Percentiles rank a stretch among this genome's conserved stretches.
Conservation (phyloP, 805 yeast genomes). For the Ogataea naganishii region DNA sequence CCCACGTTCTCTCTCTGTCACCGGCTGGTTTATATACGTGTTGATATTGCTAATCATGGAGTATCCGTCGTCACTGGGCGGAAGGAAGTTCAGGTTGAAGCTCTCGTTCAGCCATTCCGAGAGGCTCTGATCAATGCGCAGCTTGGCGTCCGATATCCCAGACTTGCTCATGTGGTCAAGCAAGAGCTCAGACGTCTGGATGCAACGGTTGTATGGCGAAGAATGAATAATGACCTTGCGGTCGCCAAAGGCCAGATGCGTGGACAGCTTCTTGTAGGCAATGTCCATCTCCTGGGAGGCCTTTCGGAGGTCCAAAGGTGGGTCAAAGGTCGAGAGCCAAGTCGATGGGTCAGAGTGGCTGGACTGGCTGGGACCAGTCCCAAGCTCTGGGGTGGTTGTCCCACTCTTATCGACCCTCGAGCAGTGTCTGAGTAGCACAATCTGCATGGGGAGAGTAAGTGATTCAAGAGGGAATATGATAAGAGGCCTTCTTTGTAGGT, state of each 20-base stretch:
- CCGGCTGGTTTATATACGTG: constrained; percentile 23
- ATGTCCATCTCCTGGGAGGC: constrained; percentile 19
- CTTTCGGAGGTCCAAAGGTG: constrained; percentile 19
- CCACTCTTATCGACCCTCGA: constrained; percentile 20
- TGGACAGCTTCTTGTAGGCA: constrained; percentile 18
- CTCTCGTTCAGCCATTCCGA: constrained; percentile 36
- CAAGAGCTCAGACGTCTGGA: constrained; percentile 30
- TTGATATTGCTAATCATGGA: constrained; percentile 29
- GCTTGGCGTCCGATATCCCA: constrained; percentile 9
- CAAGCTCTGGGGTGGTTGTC: neutral
- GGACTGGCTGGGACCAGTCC: constrained; percentile 1
- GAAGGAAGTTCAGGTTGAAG: constrained; percentile 28
- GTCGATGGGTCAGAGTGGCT: constrained; percentile 12
- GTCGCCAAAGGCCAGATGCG: constrained; percentile 12
- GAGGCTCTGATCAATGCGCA: constrained; percentile 31
- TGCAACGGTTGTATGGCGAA: constrained; percentile 36
- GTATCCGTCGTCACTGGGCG: constrained; percentile 38
- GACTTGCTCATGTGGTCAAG: constrained; percentile 10
- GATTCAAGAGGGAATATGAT: too few relatives aligned
- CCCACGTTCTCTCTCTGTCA: constrained; percentile 8
- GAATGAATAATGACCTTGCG: constrained; percentile 24
- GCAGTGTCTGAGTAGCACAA: constrained; percentile 24
- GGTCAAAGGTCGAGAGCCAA: constrained; percentile 28
- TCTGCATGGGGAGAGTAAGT: too few relatives aligned
- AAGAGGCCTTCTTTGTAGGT: too few relatives aligned